Base-by-base conservation (phyloP, 2,329 filamentous ascomycete genomes). In the Trichophyton mentagrophytes region DNA sequence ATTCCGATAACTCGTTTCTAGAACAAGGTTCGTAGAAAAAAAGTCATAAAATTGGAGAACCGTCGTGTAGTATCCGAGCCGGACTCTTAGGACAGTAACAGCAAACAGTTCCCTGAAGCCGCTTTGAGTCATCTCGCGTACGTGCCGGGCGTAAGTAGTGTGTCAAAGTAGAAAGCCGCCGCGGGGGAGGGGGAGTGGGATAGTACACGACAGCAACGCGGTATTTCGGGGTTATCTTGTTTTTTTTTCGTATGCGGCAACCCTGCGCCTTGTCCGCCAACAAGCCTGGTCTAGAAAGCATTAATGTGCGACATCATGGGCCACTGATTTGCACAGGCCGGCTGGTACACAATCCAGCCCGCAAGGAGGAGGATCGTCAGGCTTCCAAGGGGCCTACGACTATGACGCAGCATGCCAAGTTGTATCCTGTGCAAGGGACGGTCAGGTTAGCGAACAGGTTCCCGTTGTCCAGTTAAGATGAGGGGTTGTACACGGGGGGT, bases 341-440 rank as follows among this genome's bases (percentile, higher is more conserved):
- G 49, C 49, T 4, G 25, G 22, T 33, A n/a, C 22, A n/a, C 3
- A 27, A 33, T 53, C 25, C 22, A 53, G 49, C 22, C 49, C 11
- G 22, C 49, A 30, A 53, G 49, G 49, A 53, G 49, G 49, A 53
- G 49, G 49, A 53, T 53, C 49, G 33, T 53, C 22, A 30, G 49
- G 49, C 27, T 53, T 11, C 13, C 49, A 30, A 30, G 9, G 49
- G 49, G 49, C 25, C 49, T 33, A 42, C 55, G 55, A 40, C 20
- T 57, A 57, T 57, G 55, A 57, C 55, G 49, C 49, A 53, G 49
- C 49, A 30, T 30, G 49, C 49, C 49, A 53, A 53, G 49, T 38
- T 38, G 49, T 53, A 15, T 27, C 49, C 49, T 53, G 22, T 25
- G 49, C 49, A 53, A 53, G 49, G 49, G 27, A 53, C 49, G n/a